phyloP scores from a whole-genome alignment of 2,329 filamentous ascomycete genomes.

The Fusarium neocosmosporiellum region DNA sequence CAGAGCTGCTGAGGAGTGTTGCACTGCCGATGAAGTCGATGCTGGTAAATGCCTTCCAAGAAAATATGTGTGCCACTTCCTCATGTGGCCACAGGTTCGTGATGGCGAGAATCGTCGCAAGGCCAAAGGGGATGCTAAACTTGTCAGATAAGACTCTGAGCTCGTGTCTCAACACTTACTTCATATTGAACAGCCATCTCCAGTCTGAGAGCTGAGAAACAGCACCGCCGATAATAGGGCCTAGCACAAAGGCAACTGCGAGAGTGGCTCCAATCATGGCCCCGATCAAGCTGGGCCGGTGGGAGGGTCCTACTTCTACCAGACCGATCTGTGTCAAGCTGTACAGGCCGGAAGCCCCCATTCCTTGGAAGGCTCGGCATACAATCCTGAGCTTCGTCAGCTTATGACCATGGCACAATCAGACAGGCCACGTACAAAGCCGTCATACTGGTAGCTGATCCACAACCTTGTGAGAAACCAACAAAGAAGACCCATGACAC shows the following conservation, averaged over 20 bases:
- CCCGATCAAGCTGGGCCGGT: conserved; percentile 65
- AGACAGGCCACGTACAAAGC: conserved; percentile 56
- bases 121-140: conserved; percentile 61
- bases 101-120: conserved; percentile 58
- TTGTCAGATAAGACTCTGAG: conserved; percentile 15
- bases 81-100: conserved; percentile 59
- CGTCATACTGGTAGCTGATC: conserved; percentile 60
- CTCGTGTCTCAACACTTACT: conserved; percentile 53
- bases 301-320: conserved; percentile 65
- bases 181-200: conserved; percentile 72
- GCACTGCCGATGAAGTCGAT: conserved; percentile 65
- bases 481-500: conserved; percentile 66
- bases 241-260: conserved; percentile 67
- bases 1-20: conserved; percentile 62
- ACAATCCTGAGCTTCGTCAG: conserved; percentile 59
- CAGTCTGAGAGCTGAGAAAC: conserved; percentile 65
- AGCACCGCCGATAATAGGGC: conserved; percentile 67
- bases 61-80: conserved; percentile 50
- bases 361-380: conserved; percentile 68
- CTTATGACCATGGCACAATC: neutral
- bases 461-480: conserved; percentile 67
- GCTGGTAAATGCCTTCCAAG: conserved; percentile 56
- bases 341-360: conserved; percentile 71
- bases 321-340: conserved; percentile 68
- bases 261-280: conserved; percentile 67